Percentiles rank a stretch among this genome's conserved stretches.
Evolutionary conservation across 345 rosid species (phyloP).

Genomic region (Populus euphratica): DNA sequence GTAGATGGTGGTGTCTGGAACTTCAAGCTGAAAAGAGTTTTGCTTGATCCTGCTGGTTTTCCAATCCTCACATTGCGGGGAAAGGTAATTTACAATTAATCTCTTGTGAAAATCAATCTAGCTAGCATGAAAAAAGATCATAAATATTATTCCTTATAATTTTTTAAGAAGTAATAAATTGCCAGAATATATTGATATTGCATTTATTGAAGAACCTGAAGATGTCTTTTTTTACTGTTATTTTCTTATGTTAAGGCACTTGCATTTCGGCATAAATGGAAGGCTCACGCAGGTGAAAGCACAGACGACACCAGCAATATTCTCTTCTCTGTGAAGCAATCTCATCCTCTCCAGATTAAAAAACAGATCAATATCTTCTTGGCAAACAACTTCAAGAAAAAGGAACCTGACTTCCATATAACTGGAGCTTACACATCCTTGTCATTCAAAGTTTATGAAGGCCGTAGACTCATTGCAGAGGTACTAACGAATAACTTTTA

Average conservation of each 20-base stretch:
- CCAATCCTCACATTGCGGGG: conserved; percentile 50
- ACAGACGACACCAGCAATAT: conserved; percentile 19
- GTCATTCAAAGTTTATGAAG: conserved; percentile 55
- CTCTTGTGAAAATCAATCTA: background rate
- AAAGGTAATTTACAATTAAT: conserved; percentile 31
- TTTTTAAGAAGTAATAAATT: background rate
- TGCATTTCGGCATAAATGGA: conserved; percentile 49
- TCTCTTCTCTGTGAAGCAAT: conserved; percentile 43
- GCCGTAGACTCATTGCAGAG: conserved; percentile 59
- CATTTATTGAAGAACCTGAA: background rate
- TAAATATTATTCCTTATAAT: background rate
- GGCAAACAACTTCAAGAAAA: conserved; percentile 25
- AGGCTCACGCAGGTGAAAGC: conserved; percentile 53
- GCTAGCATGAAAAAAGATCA: background rate
- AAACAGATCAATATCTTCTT: conserved; percentile 52
- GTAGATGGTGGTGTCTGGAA: conserved; percentile 48
- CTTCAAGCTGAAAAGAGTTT: conserved; percentile 40
- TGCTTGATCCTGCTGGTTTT: conserved; percentile 51
- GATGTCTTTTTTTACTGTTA: background rate
- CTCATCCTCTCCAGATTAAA: conserved; percentile 54
- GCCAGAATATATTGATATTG: background rate
- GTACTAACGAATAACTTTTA: conserved; percentile 18
- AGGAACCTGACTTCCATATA: conserved; percentile 44
- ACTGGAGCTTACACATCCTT: conserved; percentile 47
- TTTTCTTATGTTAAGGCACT: conserved; percentile 28